Percentiles rank a stretch among this genome's conserved stretches.
Conservation (phyloP, 768 basidiomycete genomes). For the Tephrocybe sp. region DNA sequence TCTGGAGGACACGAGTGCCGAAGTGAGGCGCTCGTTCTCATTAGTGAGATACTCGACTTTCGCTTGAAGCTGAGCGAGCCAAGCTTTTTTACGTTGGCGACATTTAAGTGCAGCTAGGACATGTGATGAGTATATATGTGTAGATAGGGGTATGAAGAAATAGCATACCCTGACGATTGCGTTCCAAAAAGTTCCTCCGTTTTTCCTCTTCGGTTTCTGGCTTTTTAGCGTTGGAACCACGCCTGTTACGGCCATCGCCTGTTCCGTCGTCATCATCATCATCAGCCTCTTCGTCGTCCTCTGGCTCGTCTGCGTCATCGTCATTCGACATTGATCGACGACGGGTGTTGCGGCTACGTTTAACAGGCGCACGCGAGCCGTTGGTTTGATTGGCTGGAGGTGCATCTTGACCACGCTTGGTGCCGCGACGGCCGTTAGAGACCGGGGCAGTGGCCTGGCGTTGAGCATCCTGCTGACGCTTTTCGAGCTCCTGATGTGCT, state of each 20-base stretch:
- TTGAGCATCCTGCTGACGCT: slow-evolving; percentile 90
- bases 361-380: slow-evolving; percentile 24
- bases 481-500: slow-evolving; percentile 94
- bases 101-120: slow-evolving; percentile 91
- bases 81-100: slow-evolving; percentile 98
- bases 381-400: slow-evolving; percentile 25
- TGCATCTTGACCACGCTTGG: slow-evolving; percentile 67
- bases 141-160: not conserved
- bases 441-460: slow-evolving; percentile 38
- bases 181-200: slow-evolving; percentile 91
- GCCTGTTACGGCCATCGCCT: slow-evolving; percentile 35
- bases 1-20: slow-evolving; percentile 80
- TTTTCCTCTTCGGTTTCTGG: slow-evolving; percentile 99
- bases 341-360: slow-evolving; percentile 35
- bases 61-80: slow-evolving; percentile 88
- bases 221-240: slow-evolving; percentile 48
- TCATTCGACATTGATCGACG: slow-evolving; percentile 29
- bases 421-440: slow-evolving; percentile 48
- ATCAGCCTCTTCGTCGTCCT: slow-evolving; percentile 32
- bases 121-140: slow-evolving; percentile 3
- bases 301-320: not conserved
- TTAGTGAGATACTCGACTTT: slow-evolving; percentile 91
- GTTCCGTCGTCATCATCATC: slow-evolving; percentile 37
- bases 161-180: slow-evolving; percentile 89
- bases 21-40: slow-evolving; percentile 92